Conservation (phyloP, 192 early-diverging fungal genomes). For the Entomortierella chlamydospora region DNA sequence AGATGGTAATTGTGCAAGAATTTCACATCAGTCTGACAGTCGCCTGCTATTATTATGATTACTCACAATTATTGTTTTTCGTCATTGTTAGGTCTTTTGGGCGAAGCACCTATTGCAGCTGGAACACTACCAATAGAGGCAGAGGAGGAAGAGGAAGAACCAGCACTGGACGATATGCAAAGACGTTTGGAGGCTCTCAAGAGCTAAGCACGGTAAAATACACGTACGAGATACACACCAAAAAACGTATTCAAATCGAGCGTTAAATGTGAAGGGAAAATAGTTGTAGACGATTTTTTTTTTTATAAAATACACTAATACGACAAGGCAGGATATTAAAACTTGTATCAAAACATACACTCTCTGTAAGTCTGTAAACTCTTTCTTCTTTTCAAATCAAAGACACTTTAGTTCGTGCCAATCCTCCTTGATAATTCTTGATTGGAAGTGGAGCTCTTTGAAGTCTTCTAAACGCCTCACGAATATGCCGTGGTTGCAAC, state of each 20-base stretch:
- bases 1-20: slow-evolving; percentile 66
- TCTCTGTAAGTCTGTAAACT: too few species aligned
- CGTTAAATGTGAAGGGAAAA: not conserved
- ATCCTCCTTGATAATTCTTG: slow-evolving; percentile 81
- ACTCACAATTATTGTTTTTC: not conserved
- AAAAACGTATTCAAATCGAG: not conserved
- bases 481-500: slow-evolving; percentile 87
- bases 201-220: slow-evolving; percentile 50
- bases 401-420: slow-evolving; percentile 77
- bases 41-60: too few species aligned
- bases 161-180: slow-evolving; percentile 87
- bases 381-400: slow-evolving; percentile 63
- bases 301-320: too few species aligned
- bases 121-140: slow-evolving; percentile 55
- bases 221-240: not conserved
- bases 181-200: slow-evolving; percentile 85
- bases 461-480: slow-evolving; percentile 91
- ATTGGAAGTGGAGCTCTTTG: slow-evolving; percentile 81
- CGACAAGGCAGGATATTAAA: not conserved
- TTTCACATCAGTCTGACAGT: not conserved
- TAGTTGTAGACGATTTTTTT: too few species aligned
- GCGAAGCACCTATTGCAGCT: slow-evolving; percentile 25
- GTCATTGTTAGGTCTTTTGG: slow-evolving; percentile 22
- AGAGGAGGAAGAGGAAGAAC: slow-evolving; percentile 74
- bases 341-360: not conserved